Conservation (phyloP, 345 rosid species). For the Pistacia vera region DNA sequence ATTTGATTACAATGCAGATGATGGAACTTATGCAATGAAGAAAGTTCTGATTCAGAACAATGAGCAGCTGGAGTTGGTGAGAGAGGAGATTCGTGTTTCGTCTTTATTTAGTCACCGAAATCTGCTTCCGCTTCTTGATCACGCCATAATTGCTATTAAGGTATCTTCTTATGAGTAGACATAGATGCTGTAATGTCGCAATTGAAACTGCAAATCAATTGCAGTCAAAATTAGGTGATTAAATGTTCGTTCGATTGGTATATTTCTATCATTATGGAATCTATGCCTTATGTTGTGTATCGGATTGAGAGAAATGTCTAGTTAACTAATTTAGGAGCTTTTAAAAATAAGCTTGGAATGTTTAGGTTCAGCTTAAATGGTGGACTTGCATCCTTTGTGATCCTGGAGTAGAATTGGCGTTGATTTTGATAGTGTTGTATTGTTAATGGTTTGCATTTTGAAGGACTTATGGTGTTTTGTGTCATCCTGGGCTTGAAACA, state of each 20-base stretch:
- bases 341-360: not conserved
- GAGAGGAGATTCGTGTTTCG: constrained; percentile 93
- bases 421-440: not conserved
- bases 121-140: constrained; percentile 96
- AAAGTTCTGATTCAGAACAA: constrained; percentile 89
- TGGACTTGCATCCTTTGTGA: not conserved
- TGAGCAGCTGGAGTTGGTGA: constrained; percentile 86
- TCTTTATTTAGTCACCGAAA: constrained; percentile 85
- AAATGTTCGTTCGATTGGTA: not conserved
- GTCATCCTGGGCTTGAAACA: not conserved
- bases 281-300: not conserved
- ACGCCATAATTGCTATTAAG: constrained; percentile 89
- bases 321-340: too few species aligned
- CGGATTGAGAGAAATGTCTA: too few species aligned
- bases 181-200: not conserved
- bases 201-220: too few species aligned
- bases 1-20: constrained; percentile 47
- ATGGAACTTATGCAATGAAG: constrained; percentile 96
- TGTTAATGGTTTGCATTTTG: not conserved
- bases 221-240: not conserved
- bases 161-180: constrained; percentile 31
- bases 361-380: not conserved
- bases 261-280: not conserved
- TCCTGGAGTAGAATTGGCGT: not conserved
- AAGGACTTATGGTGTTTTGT: not conserved